Evolutionary conservation across 2,329 filamentous ascomycete genomes (phyloP).

Genomic region (Beauveria rudraprayagi): DNA sequence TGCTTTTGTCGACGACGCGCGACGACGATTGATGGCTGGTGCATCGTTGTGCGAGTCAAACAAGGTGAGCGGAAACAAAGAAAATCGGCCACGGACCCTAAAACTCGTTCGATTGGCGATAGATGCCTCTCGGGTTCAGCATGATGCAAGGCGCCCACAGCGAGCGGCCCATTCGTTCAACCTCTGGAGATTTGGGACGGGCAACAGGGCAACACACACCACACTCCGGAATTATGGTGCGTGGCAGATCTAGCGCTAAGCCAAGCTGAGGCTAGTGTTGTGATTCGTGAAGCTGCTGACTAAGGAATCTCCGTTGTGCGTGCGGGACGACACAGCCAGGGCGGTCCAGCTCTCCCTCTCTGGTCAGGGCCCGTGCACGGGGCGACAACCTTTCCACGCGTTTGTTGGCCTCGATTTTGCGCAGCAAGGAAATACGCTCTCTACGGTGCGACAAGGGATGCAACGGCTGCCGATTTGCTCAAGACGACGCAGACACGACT

Average conservation of each 20-base stretch:
- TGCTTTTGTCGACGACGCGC: neutral
- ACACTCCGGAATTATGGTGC: neutral
- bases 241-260: slow-evolving; percentile 6
- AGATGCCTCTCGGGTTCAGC: neutral
- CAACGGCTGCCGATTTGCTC: neutral
- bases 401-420: slow-evolving; percentile 11
- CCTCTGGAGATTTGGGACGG: neutral
- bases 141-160: neutral
- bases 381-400: slow-evolving; percentile 2
- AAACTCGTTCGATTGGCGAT: neutral
- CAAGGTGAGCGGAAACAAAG: neutral
- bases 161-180: neutral
- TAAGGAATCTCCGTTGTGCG: neutral
- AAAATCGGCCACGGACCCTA: neutral
- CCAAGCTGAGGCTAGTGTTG: neutral
- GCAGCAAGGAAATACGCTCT: neutral
- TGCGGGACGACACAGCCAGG: neutral
- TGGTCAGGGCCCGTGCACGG: slow-evolving; percentile 1
- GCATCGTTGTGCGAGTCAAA: neutral
- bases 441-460: neutral
- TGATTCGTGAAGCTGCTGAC: neutral
- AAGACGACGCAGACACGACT: neutral
- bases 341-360: no score
- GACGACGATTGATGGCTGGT: neutral
- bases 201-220: neutral